Base-by-base conservation (phyloP, 1,284 basidiomycete species). In the Rhodotorula glutinis region DNA sequence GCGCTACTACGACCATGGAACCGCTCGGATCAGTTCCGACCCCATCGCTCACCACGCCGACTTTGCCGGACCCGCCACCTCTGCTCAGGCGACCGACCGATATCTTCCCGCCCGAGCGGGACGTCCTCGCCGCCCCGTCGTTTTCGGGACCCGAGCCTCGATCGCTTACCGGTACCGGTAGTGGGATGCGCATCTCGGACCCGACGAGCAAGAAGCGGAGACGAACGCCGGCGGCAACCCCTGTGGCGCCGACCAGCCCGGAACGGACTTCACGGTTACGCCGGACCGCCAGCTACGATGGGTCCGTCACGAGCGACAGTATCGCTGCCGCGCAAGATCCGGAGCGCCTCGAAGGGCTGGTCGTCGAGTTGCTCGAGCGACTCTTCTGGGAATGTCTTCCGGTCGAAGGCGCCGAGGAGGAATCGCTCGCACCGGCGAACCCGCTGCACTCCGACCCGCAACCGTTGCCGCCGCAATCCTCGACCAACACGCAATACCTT, bases 331-430 rank as follows among this genome's bases (percentile, higher is more conserved):
- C 30, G 19, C 49, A 25, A n/a, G 63, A 64, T 19, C 56, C 63
- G 23, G 63, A 69, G 21, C 38, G 58, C 4, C 65, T 66, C 53
- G 68, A 65, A 25, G 41, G 30, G 29, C 52, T 60, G 23, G 47
- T 71, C 29, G 67, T 71, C 40, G 63, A 69, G 8, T 52, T 66
- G 54, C 38, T 71, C 38, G 70, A 71, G 51, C 61, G 67, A 4
- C 55, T 71, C n/a, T 71, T 69, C 56, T 51, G 46, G 51, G 69
- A 71, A 46, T 65, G 63, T n/a, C 53, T 71, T 0, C 67, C 65
- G 21, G 19, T 51, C 27, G 60, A 60, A 13, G 46, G 23, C 17
- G 47, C 33, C 21, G 60, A 59, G 44, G 46, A 43, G 3, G 5
- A 53, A n/a, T 30, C 19, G 21, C 40, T 41, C 7, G 62, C 64